Evolutionary conservation across 2,329 filamentous ascomycete genomes (phyloP), one percentile per base, ranked within the genome.

Genomic region (Rutstroemia sydowiana): DNA sequence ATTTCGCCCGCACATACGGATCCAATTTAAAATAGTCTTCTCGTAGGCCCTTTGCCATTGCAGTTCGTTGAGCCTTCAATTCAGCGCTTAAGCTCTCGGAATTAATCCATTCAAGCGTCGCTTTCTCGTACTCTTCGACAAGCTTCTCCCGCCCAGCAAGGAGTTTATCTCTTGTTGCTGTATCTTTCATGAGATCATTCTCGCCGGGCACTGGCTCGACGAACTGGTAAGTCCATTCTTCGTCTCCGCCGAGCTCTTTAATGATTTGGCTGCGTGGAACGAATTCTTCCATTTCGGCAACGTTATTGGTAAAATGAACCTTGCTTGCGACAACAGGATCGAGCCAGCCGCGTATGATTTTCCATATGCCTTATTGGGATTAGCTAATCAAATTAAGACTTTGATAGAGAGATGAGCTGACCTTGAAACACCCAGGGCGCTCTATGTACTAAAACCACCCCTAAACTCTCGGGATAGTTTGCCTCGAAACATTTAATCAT

Each of bases 401-500:
- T 34, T 31, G 20, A 32, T 23, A 3, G 14, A 28, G 26, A 23
- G 41, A 26, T 5, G 20, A 5, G 21, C 75, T 51, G 69, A 85
- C 88, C 85, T 74, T 95, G 91, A 73, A 98, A 98, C 42, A 98
- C 74, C 93, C 93, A 98, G 3, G 93, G 93, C 0, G 93, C 84
- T 69, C 95, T 95, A 75, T 98, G 93, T 34, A 98, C 88, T 42
- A 97, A 78, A 2, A 97, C 88, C 2, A 86, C 79, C 26, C 92
- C 93, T 1, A 98, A 77, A 44, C 83, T 92, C 69, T 98, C 93
- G 0, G 93, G 93, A 63, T 97, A 98, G 68, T 98, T 97, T 55
- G 93, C 93, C 72, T 98, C 93, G 66, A 98, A 98, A 69, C 91
- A 95, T 70, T 95, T 95, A 70, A 98, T 96, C 86, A 98, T 96